Conservation (phyloP, 2,329 filamentous ascomycete genomes). For the Epichloe sibirici region DNA sequence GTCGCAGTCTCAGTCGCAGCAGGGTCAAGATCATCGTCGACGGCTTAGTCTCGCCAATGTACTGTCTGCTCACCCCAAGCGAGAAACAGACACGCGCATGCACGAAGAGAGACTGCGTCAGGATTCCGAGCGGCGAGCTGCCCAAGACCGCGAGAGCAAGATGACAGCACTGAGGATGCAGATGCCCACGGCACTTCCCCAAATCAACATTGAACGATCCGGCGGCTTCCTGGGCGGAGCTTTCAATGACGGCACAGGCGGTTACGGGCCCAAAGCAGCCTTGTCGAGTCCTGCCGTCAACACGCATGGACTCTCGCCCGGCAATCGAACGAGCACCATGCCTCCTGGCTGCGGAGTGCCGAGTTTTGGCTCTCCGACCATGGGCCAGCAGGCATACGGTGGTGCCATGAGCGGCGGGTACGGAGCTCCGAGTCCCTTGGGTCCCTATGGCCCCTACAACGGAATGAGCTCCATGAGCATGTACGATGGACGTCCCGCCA, state of each 20-base stretch:
- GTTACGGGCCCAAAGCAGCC: conserved; percentile 16
- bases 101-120: conserved; percentile 28
- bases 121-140: conserved; percentile 28
- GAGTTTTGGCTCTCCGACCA: neutral
- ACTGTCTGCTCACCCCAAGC: conserved; percentile 30
- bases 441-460: conserved; percentile 6
- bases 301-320: conserved; percentile 13
- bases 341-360: conserved; percentile 19
- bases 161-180: conserved; percentile 36
- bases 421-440: conserved; percentile 11
- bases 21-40: conserved; percentile 10
- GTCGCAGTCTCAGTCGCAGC: conserved; percentile 10
- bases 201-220: conserved; percentile 19
- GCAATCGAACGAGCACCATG: conserved; percentile 17
- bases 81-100: conserved; percentile 27
- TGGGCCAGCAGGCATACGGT: conserved; percentile 14
- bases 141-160: conserved; percentile 33
- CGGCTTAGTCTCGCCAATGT: conserved; percentile 49
- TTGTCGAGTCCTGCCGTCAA: conserved; percentile 17
- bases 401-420: conserved; percentile 13
- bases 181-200: conserved; percentile 32
- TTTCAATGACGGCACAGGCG: conserved; percentile 42
- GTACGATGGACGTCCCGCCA: conserved; percentile 10
- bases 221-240: conserved; percentile 38
- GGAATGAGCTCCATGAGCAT: conserved; percentile 10